phyloP scores from a whole-genome alignment of 495 filamentous ascomycete genomes.

The Jackrogersella multiformis region DNA sequence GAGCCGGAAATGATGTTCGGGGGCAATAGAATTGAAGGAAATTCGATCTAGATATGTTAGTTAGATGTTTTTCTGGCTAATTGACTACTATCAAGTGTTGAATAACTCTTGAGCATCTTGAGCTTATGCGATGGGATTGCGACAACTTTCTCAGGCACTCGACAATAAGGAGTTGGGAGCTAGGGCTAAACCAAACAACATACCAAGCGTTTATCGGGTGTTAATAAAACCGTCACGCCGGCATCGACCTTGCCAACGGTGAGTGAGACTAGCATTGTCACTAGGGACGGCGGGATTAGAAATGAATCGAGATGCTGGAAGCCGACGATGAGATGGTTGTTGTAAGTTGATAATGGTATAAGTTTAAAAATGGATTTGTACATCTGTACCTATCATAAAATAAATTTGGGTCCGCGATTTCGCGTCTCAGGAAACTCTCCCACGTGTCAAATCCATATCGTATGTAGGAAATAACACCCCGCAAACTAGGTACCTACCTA shows the following conservation, averaged over 20 bases:
- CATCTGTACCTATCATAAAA: conserved; percentile 10
- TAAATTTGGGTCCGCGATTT: conserved; percentile 29
- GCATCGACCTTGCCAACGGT: conserved; percentile 99
- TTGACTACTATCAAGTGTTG: background rate
- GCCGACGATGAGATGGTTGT: conserved; percentile 13
- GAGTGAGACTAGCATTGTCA: conserved; percentile 90
- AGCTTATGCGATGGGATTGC: conserved; percentile 31
- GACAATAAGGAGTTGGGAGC: background rate
- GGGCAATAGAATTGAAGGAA: conserved; percentile 95
- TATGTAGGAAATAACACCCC: background rate
- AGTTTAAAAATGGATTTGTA: background rate
- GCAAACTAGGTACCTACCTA: background rate
- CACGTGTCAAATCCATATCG: background rate
- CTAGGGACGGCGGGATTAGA: background rate
- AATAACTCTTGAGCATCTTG: conserved; percentile 7
- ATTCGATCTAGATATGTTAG: conserved; percentile 83
- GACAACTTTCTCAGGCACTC: conserved; percentile 5
- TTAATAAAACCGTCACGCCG: conserved; percentile 95
- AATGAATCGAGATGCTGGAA: conserved; percentile 3
- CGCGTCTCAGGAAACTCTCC: conserved; percentile 28
- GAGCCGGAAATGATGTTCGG: conserved; percentile 92
- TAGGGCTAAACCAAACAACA: conserved; percentile 42
- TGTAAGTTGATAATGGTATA: conserved; percentile 5
- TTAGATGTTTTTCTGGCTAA: conserved; percentile 17
- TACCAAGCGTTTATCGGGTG: conserved; percentile 96